Evolutionary conservation across 257 asterid genomes (phyloP), one percentile per base, ranked within the genome.

Genomic region (Salvia splendens): DNA sequence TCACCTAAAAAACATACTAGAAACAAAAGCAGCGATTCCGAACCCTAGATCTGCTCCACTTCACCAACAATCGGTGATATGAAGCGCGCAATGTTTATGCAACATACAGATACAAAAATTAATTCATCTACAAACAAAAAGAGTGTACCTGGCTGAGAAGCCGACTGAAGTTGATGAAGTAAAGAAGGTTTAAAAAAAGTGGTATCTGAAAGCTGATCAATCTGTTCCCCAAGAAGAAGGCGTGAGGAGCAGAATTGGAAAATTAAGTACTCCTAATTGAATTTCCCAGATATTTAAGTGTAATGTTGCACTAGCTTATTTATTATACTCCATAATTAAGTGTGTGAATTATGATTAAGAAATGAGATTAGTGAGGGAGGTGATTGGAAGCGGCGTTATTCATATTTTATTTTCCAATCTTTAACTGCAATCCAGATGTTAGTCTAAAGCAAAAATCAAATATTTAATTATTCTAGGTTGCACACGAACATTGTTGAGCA

Each of bases 11-110:
- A 52, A 64, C 61, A 70, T 35, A 64, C 36, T 28, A 40, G 50
- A 32, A 45, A 49, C 48, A 17, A 51, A 49, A 64, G 61, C 20
- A 56, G 43, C n/a, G 14, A 57, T 20, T 45, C 16, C 43, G 60
- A 60, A 65, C 82, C 79, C 79, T 69, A 74, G 79, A 78, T 78
- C 82, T 78, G 77, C 77, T 53, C 59, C 68, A 49, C 63, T 68
- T 35, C 64, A 65, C 61, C 69, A 49, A 65, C 24, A 70, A 69
- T 69, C 58, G 35, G 56, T 35, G 49, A 51, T 50, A 72, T 55
- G 51, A 71, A 71, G 24, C 67, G 61, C 69, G 20, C 35, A 46
- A 69, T 35, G 66, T 54, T 17, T 20, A 48, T 8, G 36, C 68
- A 64, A 4, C 43, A 14, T 6, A 30, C 33, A 28, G 24, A 51